Conservation (phyloP, 805 yeast species). For the Saturnispora quitensis region DNA sequence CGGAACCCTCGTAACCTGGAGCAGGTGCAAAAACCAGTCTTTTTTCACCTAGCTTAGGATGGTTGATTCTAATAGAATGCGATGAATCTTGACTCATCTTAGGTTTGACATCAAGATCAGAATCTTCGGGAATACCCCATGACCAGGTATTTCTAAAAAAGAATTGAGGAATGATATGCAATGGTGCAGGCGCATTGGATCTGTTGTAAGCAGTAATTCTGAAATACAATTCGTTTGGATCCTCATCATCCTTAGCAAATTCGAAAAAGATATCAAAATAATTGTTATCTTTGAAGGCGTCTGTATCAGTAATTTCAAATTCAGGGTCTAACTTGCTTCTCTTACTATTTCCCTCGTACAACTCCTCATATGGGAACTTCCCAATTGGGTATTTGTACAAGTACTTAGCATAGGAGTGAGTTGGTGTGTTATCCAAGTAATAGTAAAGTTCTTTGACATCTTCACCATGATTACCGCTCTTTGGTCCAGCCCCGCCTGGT, state of each 20-base stretch:
- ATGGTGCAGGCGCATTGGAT: conserved; percentile 75
- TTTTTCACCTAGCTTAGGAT: conserved; percentile 59
- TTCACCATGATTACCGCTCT: conserved; percentile 84
- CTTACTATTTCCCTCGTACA: conserved; percentile 57
- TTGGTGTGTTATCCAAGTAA: conserved; percentile 84
- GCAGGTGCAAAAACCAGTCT: conserved; percentile 72
- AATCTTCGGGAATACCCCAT: conserved; percentile 57
- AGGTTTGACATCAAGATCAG: conserved; percentile 33
- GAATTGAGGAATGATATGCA: conserved; percentile 78
- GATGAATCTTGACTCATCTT: conserved; percentile 32
- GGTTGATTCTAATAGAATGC: conserved; percentile 49
- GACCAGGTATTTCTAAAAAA: conserved; percentile 86
- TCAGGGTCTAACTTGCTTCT: conserved; percentile 63
- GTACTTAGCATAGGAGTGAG: conserved; percentile 88
- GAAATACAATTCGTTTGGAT: conserved; percentile 72
- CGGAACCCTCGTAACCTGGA: conserved; percentile 55
- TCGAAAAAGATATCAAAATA: conserved; percentile 87
- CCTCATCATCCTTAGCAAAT: conserved; percentile 77
- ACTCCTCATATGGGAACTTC: conserved; percentile 71
- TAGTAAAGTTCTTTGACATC: conserved; percentile 84
- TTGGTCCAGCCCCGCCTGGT: conserved; percentile 62
- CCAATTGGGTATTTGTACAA: conserved; percentile 88
- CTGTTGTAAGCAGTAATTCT: conserved; percentile 84
- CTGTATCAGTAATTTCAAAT: conserved; percentile 78
- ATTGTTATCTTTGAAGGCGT: conserved; percentile 55